Percentiles rank a stretch among this genome's conserved stretches.
Conservation (phyloP, 2,329 filamentous ascomycete species). For the Biscogniauxia marginata region DNA sequence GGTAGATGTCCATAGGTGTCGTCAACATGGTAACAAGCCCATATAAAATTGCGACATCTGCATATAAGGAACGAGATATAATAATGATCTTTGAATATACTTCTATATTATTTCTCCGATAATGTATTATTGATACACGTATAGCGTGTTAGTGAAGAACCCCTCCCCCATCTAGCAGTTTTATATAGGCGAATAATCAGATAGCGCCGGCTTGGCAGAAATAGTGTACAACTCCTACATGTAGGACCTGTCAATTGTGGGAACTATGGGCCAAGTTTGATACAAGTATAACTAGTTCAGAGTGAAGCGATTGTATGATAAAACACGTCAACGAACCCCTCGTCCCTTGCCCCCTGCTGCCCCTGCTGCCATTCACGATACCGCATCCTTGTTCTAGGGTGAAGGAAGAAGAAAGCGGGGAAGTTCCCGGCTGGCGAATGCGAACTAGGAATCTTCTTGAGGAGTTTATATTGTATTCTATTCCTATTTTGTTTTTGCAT, state of each 20-base stretch:
- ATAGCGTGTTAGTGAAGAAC: too few species aligned
- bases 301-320: neutral
- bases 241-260: neutral
- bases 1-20: too few species aligned
- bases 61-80: too few species aligned
- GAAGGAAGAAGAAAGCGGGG: neutral
- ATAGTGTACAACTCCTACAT: neutral
- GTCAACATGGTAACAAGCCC: too few species aligned
- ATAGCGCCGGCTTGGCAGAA: too few species aligned
- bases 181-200: too few species aligned
- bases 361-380: neutral
- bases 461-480: neutral
- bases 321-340: neutral
- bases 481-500: neutral
- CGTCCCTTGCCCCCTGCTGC: neutral
- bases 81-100: too few species aligned
- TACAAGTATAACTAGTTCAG: neutral
- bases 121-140: too few species aligned
- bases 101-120: too few species aligned
- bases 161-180: too few species aligned
- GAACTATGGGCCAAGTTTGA: neutral
- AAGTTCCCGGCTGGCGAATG: neutral
- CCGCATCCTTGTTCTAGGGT: neutral
- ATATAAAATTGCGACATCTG: too few species aligned
- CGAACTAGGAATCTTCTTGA: neutral